A percentile compares a stretch with the other conserved stretches of the same genome.
phyloP scores from a whole-genome alignment of 192 early-diverging fungal genomes.

The Backusella mclennaniae region DNA sequence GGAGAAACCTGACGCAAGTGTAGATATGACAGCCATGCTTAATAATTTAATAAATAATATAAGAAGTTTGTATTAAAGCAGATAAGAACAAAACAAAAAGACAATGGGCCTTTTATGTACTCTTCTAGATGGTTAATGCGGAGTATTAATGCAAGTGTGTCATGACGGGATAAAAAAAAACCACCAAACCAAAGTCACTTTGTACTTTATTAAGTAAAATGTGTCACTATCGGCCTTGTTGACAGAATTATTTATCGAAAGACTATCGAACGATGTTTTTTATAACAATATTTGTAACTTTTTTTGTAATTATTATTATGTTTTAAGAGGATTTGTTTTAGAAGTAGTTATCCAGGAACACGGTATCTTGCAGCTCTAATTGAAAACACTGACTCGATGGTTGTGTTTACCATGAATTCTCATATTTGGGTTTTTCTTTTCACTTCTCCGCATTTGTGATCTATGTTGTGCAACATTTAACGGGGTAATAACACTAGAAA shows the following conservation, averaged over 20 bases:
- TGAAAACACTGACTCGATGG: neutral
- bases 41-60: neutral
- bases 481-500: neutral
- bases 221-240: neutral
- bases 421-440: neutral
- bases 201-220: constrained; percentile 1
- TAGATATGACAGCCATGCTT: constrained; percentile 17
- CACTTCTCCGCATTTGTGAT: neutral
- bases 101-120: neutral
- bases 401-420: neutral
- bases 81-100: neutral
- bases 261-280: constrained; percentile 5
- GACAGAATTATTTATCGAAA: neutral
- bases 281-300: neutral
- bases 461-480: neutral
- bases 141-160: neutral
- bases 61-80: neutral
- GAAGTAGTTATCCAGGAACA: neutral
- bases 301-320: neutral
- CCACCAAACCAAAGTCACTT: neutral
- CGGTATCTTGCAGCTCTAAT: neutral
- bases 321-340: neutral
- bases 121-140: neutral
- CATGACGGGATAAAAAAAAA: neutral
- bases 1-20: neutral